Evolutionary conservation across 2,329 filamentous ascomycete genomes (phyloP).

Genomic region (Magnaporthiopsis poae): DNA sequence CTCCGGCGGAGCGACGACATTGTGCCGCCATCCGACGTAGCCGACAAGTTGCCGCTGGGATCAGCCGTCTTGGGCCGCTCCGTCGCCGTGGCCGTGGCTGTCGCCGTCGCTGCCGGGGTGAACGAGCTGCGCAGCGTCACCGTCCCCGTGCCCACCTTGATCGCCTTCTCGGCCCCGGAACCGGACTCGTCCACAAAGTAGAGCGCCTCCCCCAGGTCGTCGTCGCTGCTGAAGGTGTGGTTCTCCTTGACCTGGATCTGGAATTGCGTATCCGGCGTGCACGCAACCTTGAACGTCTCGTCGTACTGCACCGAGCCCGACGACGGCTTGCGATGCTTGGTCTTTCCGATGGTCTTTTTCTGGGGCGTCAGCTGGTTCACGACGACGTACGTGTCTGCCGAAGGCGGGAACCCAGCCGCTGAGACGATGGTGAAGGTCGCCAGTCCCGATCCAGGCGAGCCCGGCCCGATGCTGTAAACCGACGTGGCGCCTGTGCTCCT

Average conservation of each 20-base stretch:
- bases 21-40: not conserved
- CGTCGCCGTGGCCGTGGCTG: conserved; percentile 26
- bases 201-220: conserved; percentile 71
- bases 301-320: conserved; percentile 59
- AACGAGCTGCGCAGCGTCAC: conserved; percentile 70
- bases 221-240: conserved; percentile 72
- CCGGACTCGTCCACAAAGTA: conserved; percentile 84
- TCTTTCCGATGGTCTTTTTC: conserved; percentile 78
- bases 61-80: conserved; percentile 33
- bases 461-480: conserved; percentile 50
- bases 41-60: not conserved
- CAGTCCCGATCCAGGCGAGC: conserved; percentile 54
- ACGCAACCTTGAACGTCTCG: conserved; percentile 68
- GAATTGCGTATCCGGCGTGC: conserved; percentile 76
- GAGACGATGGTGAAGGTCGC: conserved; percentile 73
- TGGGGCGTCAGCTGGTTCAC: conserved; percentile 59
- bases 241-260: conserved; percentile 78
- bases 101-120: conserved; percentile 24
- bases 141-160: conserved; percentile 62
- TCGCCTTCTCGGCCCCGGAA: conserved; percentile 57
- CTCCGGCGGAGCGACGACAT: conserved; percentile 39
- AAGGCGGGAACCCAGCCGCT: conserved; percentile 65
- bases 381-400: conserved; percentile 67
- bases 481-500: conserved; percentile 57
- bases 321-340: conserved; percentile 72